phyloP scores from a whole-genome alignment of 306 rosid genomes.

The Cercis canadensis region DNA sequence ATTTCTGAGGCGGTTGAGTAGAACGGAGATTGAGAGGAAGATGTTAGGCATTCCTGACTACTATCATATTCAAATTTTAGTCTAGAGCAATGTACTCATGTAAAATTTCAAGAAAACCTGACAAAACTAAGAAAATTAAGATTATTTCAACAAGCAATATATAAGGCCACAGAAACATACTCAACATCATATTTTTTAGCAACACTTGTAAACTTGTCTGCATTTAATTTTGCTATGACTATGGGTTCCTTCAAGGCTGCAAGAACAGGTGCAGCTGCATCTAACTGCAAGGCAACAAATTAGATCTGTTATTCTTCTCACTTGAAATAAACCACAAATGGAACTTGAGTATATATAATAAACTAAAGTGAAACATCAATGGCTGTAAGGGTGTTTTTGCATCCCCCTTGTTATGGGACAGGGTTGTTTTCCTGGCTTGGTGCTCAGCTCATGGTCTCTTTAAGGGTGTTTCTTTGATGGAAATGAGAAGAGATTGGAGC shows the following conservation, averaged over 20 bases:
- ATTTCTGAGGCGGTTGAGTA: no score
- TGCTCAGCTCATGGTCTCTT: no score
- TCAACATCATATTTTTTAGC: constrained; percentile 69
- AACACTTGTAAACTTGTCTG: constrained; percentile 77
- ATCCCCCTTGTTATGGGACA: no score
- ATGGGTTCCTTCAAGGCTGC: constrained; percentile 79
- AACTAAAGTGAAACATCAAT: constrained; percentile 9
- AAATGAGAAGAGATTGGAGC: no score
- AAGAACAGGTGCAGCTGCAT: constrained; percentile 87
- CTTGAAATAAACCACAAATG: constrained; percentile 8
- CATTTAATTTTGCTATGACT: constrained; percentile 79
- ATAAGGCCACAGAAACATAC: constrained; percentile 54
- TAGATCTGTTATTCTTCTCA: constrained; percentile 19
- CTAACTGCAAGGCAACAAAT: constrained; percentile 64
- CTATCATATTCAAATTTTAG: not conserved
- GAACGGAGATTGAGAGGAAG: no score
- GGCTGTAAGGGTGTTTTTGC: no score
- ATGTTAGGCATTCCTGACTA: constrained; percentile 4
- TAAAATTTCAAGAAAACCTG: constrained; percentile 7
- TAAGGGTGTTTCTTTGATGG: no score
- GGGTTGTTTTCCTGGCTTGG: no score
- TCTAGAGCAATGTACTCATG: not conserved
- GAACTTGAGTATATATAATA: constrained; percentile 2
- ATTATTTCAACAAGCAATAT: constrained; percentile 6
- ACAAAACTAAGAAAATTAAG: constrained; percentile 1